Base-by-base conservation (phyloP, 2,329 filamentous ascomycete genomes). In the Aureobasidium lini region DNA sequence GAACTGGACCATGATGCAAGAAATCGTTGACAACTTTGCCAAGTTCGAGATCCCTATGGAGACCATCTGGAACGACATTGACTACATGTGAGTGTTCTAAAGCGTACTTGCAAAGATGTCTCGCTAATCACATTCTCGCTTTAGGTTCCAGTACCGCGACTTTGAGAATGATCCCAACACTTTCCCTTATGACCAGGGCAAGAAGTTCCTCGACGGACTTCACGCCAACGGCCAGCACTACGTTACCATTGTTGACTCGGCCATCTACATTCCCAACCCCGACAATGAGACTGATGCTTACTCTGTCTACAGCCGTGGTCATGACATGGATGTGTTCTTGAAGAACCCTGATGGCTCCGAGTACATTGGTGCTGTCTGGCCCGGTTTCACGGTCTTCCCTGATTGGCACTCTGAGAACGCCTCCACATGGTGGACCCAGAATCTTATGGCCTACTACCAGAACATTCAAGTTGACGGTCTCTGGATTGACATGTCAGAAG, bases 221-320 rank as follows among this genome's bases (percentile, higher is more conserved):
- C 81, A 84, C 66, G 73, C 72, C 4, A 76, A 77, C 62, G 77
- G 79, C 32, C 81, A 81, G 62, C 81, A 84, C 64, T 85, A 82
- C 62, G 73, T 85, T 10, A 82, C 82, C 0, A 85, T 86, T 59
- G 78, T 86, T 3, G 83, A 85, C 66, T 74, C 78, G 6, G 82
- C 77, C n/a, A 87, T 88, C 59, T 91, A 91, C 68, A 81, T 83
- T 29, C 88, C 88, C 0, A 87, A 90, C 64, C 85, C 86, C 0
- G 74, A 82, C n/a, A 88, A 90, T 66, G 76, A 77, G 1, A 83
- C 77, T 39, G 88, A 90, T 70, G 78, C 77, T 46, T 88, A 84
- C 68, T 75, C 65, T 9, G 60, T 68, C 40, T 73, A 73, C 61
- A 68, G 66, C 10, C 65, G 68, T 46, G 71, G 71, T 18, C 64